Evolutionary conservation across 2,329 filamentous ascomycete species (phyloP).

Genomic region (Aspergillus japonicus): DNA sequence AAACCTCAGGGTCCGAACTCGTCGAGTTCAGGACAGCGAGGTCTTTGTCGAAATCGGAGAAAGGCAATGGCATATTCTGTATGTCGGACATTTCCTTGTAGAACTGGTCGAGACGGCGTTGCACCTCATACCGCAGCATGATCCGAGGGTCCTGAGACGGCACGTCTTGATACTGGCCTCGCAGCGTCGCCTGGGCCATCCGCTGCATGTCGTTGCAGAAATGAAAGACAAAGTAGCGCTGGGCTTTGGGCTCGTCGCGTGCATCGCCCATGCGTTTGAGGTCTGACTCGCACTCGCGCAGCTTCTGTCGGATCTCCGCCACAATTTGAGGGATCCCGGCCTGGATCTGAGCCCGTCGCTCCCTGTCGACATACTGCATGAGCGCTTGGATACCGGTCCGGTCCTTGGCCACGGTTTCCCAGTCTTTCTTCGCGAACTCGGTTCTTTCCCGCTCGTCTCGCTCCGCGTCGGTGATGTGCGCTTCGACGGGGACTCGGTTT

Average conservation of each 20-base stretch:
- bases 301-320: slow-evolving; percentile 12
- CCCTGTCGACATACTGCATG: slow-evolving; percentile 18
- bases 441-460: slow-evolving; percentile 12
- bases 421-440: not conserved
- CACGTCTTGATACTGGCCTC: slow-evolving; percentile 17
- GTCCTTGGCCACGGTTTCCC: slow-evolving; percentile 1
- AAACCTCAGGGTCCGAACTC: not conserved
- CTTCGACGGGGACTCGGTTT: no score
- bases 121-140: slow-evolving; percentile 8
- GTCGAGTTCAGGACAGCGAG: not conserved
- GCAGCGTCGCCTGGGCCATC: slow-evolving; percentile 15
- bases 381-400: slow-evolving; percentile 14
- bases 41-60: not conserved
- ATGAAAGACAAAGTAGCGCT: slow-evolving; percentile 12
- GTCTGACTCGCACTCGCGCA: slow-evolving; percentile 4
- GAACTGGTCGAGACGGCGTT: not conserved
- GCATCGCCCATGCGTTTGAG: slow-evolving; percentile 7
- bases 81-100: not conserved
- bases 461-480: slow-evolving; percentile 6
- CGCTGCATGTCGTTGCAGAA: slow-evolving; percentile 17
- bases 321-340: slow-evolving; percentile 17
- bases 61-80: not conserved
- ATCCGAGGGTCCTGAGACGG: slow-evolving; percentile 5
- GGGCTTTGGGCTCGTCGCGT: slow-evolving; percentile 4
- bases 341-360: slow-evolving; percentile 15